These are phyloP conservation scores for Sporisorium reilianum DNA, from an alignment of 1,284 basidiomycete genomes.

Conservation along the genomic window DNA sequence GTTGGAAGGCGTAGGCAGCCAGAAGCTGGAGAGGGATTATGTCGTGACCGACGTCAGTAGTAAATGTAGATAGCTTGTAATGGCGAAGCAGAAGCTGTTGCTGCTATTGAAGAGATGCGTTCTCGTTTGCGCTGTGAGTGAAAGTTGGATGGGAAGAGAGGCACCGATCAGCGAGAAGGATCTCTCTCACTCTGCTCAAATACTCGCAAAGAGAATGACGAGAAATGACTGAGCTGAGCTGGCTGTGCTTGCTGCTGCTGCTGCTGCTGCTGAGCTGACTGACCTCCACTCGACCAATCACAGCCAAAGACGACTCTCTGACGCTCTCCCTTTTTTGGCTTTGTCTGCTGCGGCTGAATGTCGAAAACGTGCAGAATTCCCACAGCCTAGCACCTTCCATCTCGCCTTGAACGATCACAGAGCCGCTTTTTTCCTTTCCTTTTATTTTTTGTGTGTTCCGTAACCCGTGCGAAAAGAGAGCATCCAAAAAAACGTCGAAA, in stretches of 20 bases:
- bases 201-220: background rate
- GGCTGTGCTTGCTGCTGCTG: no score
- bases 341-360: constrained; percentile 16
- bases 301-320: no score
- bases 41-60: constrained; percentile 7
- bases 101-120: background rate
- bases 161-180: no score
- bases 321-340: no score
- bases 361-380: background rate
- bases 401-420: constrained; percentile 16
- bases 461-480: constrained; percentile 11
- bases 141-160: background rate
- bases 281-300: no score
- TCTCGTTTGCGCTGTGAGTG: background rate
- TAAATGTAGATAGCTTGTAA: background rate
- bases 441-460: background rate
- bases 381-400: constrained; percentile 32
- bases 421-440: background rate
- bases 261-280: no score
- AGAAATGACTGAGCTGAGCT: no score
- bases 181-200: no score
- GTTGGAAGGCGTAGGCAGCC: background rate
- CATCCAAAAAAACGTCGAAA: background rate
- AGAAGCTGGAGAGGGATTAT: background rate
- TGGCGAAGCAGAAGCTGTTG: background rate